Percentiles rank a stretch among this genome's conserved stretches.
phyloP scores from a whole-genome alignment of 257 asterid species.

The Solanum pinnatisectum region DNA sequence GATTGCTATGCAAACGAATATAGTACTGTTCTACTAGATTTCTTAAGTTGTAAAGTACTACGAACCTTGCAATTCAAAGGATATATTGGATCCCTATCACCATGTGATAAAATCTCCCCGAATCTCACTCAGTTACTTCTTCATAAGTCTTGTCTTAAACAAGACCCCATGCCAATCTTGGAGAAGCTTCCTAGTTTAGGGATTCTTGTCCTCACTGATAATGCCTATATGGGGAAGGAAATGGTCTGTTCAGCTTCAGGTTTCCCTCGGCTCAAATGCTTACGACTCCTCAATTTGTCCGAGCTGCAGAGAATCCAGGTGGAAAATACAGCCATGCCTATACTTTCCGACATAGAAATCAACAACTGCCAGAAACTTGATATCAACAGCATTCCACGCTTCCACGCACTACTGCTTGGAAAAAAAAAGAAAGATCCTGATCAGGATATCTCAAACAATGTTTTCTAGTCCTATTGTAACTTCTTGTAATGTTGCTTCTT shows the following conservation, averaged over 20 bases:
- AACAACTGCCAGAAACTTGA: slow-evolving; percentile 11
- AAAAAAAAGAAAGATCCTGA: background rate
- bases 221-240: slow-evolving; percentile 21
- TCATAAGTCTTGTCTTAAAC: slow-evolving; percentile 17
- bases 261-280: slow-evolving; percentile 26
- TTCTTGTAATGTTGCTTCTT: background rate
- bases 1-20: slow-evolving; percentile 22
- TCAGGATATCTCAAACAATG: background rate
- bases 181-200: slow-evolving; percentile 31
- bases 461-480: background rate
- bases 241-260: slow-evolving; percentile 25
- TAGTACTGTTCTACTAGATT: slow-evolving; percentile 6
- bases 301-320: slow-evolving; percentile 20
- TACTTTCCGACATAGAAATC: slow-evolving; percentile 19
- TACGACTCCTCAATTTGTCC: slow-evolving; percentile 20
- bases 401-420: background rate
- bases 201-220: slow-evolving; percentile 16
- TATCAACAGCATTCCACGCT: background rate
- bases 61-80: slow-evolving; percentile 19
- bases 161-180: slow-evolving; percentile 28
- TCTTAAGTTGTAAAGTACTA: slow-evolving; percentile 21
- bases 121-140: slow-evolving; percentile 29
- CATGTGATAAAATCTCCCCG: slow-evolving; percentile 17
- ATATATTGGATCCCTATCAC: slow-evolving; percentile 17
- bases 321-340: slow-evolving; percentile 26